These are phyloP conservation scores for Candida sakaeoensis DNA, from an alignment of 805 yeast genomes.

Conservation along the genomic window DNA sequence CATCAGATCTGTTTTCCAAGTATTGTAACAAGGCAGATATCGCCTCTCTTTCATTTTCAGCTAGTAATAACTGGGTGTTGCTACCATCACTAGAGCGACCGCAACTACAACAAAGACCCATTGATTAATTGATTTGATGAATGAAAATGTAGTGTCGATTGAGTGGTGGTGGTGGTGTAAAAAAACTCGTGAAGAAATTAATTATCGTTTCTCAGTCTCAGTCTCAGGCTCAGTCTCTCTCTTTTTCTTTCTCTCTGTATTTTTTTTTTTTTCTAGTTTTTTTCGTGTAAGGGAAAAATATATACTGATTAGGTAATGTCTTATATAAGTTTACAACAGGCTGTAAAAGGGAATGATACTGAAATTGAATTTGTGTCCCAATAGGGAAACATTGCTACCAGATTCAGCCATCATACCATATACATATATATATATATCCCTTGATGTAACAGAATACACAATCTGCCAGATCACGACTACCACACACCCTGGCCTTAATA, in stretches of 20 bases:
- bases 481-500: too few relatives aligned
- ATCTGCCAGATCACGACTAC: too few relatives aligned
- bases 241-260: too few relatives aligned
- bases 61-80: constrained; percentile 72
- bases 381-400: background rate
- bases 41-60: constrained; percentile 96
- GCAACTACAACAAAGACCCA: constrained; percentile 45
- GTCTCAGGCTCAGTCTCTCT: too few relatives aligned
- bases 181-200: too few relatives aligned
- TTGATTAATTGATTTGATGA: constrained; percentile 10
- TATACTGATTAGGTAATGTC: too few relatives aligned
- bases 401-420: background rate
- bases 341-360: too few relatives aligned
- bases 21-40: constrained; percentile 85
- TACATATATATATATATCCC: too few relatives aligned
- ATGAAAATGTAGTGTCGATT: background rate
- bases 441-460: too few relatives aligned
- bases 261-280: too few relatives aligned
- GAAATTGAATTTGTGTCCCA: constrained; percentile 5
- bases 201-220: too few relatives aligned
- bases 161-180: background rate
- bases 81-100: constrained; percentile 50
- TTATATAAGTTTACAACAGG: too few relatives aligned
- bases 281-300: constrained; percentile 2
- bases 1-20: constrained; percentile 80